phyloP scores from a whole-genome alignment of 805 yeast species.

The Cyberlindnera xishuangbannaensis region DNA sequence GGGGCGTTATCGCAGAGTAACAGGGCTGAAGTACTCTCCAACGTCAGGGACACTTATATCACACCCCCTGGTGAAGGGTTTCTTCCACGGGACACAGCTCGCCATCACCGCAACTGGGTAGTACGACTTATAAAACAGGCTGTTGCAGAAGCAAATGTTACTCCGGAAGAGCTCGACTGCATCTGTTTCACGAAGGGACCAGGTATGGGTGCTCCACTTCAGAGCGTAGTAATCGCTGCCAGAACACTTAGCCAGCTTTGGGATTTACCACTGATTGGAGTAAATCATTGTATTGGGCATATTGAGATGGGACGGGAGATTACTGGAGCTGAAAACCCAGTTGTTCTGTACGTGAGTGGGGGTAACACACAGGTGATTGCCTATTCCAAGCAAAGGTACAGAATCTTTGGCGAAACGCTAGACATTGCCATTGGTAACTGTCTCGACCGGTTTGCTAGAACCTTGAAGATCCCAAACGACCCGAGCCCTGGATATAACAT shows the following conservation, averaged over 20 bases:
- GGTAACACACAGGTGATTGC: conserved; percentile 99
- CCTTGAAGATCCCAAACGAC: conserved; percentile 78
- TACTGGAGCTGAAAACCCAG: conserved; percentile 97
- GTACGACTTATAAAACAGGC: conserved; percentile 69
- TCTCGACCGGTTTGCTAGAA: conserved; percentile 91
- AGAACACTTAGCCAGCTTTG: conserved; percentile 76
- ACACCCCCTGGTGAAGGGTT: conserved; percentile 99
- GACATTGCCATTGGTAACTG: conserved; percentile 98
- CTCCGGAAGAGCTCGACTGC: conserved; percentile 52
- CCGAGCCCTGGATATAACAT: conserved; percentile 98
- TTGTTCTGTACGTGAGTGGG: conserved; percentile 94
- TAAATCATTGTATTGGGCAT: conserved; percentile 96
- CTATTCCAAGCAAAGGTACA: conserved; percentile 84
- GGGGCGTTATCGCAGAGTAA: conserved; percentile 54
- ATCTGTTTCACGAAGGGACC: conserved; percentile 98
- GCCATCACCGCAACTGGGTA: conserved; percentile 95
- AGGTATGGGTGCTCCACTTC: conserved; percentile 99
- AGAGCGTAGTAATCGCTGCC: conserved; percentile 89
- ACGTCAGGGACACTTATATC: conserved; percentile 88
- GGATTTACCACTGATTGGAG: conserved; percentile 85
- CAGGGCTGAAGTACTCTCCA: conserved; percentile 73
- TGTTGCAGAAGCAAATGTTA: conserved; percentile 51
- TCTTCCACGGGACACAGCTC: conserved; percentile 91
- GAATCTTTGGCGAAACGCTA: conserved; percentile 98
- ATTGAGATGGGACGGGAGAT: conserved; percentile 99